Percentiles rank a stretch among this genome's conserved stretches.
Evolutionary conservation across 352 stramenopile genomes (phyloP).

Genomic region (Globisporangium rhizosaccharum): DNA sequence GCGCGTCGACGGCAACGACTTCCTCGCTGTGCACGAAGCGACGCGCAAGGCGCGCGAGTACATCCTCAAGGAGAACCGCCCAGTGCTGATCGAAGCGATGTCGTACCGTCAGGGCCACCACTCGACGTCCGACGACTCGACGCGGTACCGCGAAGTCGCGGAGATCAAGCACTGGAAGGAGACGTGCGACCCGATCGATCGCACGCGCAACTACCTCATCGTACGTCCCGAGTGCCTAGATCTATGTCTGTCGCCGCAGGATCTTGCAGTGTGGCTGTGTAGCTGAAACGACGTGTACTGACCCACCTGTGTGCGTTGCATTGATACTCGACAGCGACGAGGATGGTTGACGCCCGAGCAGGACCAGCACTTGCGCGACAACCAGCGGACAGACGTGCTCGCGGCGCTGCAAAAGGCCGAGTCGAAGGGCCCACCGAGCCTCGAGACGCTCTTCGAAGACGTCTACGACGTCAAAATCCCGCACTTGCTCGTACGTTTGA

Average conservation of each 20-base stretch:
- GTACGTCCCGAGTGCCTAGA: conserved; percentile 21
- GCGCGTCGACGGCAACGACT: conserved; percentile 97
- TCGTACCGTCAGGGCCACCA: conserved; percentile 98
- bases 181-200: conserved; percentile 85
- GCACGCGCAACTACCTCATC: conserved; percentile 89
- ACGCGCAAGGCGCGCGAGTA: conserved; percentile 88
- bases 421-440: conserved; percentile 75
- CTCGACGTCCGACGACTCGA: conserved; percentile 97
- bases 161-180: conserved; percentile 94
- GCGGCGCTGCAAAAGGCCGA: conserved; percentile 88
- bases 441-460: conserved; percentile 95
- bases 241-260: neutral
- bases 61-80: conserved; percentile 84
- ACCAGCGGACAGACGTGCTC: conserved; percentile 85
- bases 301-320: neutral
- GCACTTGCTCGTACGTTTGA: conserved; percentile 80
- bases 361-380: conserved; percentile 74
- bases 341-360: conserved; percentile 89
- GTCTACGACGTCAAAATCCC: conserved; percentile 94
- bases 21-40: conserved; percentile 94
- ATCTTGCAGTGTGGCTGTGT: too few relatives aligned
- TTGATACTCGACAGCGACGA: conserved; percentile 29
- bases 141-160: conserved; percentile 88
- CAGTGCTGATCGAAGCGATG: conserved; percentile 98
- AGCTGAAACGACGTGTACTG: conserved; percentile 3